Percentiles rank a stretch among this genome's conserved stretches.
Evolutionary conservation across 768 basidiomycete species (phyloP).

Genomic region (Rubroboletus satanas): DNA sequence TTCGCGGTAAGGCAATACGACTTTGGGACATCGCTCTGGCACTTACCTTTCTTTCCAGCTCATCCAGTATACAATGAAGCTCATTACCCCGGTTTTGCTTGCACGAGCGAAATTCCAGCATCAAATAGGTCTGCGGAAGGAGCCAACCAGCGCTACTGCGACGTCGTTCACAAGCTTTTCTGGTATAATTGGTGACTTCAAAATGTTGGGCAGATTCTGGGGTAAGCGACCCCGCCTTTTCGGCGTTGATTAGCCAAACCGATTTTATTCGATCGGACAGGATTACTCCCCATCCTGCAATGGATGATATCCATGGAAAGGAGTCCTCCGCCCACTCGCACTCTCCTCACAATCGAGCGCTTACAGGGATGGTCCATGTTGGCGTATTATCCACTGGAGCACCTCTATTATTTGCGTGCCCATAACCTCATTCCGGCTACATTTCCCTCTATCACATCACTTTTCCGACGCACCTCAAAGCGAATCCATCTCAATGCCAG

Average conservation of each 20-base stretch:
- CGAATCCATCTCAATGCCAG: slow-evolving; percentile 44
- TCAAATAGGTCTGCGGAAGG: slow-evolving; percentile 52
- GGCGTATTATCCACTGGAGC: slow-evolving; percentile 75
- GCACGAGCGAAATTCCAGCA: slow-evolving; percentile 68
- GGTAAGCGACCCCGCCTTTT: slow-evolving; percentile 43
- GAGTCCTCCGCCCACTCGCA: slow-evolving; percentile 64
- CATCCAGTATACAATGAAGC: slow-evolving; percentile 68
- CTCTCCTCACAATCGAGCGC: slow-evolving; percentile 71
- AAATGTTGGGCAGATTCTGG: slow-evolving; percentile 76
- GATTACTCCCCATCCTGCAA: slow-evolving; percentile 73
- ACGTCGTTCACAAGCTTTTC: slow-evolving; percentile 51
- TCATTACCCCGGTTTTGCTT: slow-evolving; percentile 61
- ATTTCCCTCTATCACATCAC: slow-evolving; percentile 43
- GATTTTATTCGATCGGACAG: slow-evolving; percentile 33
- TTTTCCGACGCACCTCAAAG: slow-evolving; percentile 41
- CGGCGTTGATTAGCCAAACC: background rate
- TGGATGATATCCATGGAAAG: slow-evolving; percentile 77
- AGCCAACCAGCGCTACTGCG: slow-evolving; percentile 53
- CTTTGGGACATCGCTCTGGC: background rate
- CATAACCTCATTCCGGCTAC: slow-evolving; percentile 58
- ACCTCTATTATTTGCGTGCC: slow-evolving; percentile 61
- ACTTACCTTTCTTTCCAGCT: slow-evolving; percentile 42
- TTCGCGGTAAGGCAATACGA: slow-evolving; percentile 50
- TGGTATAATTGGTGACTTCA: slow-evolving; percentile 58
- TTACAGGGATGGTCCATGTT: slow-evolving; percentile 74